Percentiles rank a stretch among this genome's conserved stretches.
phyloP scores from a whole-genome alignment of 352 stramenopile species.

The Phytophthora pluvialis region DNA sequence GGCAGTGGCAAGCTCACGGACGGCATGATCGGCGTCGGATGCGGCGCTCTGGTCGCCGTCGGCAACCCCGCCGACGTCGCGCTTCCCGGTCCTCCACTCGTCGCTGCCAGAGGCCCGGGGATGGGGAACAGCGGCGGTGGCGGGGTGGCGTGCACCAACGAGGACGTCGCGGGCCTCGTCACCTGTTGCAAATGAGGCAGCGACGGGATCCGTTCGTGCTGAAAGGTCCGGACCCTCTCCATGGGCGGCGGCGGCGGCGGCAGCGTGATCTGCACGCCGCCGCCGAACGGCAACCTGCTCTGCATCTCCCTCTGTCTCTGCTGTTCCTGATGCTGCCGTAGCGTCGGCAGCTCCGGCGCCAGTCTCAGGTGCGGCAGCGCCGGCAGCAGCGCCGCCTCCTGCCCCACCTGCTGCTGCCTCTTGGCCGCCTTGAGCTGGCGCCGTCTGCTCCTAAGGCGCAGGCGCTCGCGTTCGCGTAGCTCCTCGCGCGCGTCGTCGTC shows the following conservation, averaged over 20 bases:
- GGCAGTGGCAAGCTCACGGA: slow-evolving; percentile 41
- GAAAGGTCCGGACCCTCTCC: slow-evolving; percentile 26
- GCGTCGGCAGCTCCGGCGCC: slow-evolving; percentile 33
- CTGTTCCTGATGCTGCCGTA: slow-evolving; percentile 32
- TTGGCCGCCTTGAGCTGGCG: slow-evolving; percentile 22
- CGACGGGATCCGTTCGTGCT: slow-evolving; percentile 43
- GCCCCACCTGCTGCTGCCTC: slow-evolving; percentile 14
- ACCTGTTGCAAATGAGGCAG: slow-evolving; percentile 62
- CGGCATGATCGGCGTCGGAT: slow-evolving; percentile 36
- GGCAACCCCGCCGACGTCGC: slow-evolving; percentile 25
- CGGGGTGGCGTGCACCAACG: slow-evolving; percentile 44
- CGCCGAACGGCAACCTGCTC: slow-evolving; percentile 31
- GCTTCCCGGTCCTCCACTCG: slow-evolving; percentile 10
- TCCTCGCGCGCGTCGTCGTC: slow-evolving; percentile 46
- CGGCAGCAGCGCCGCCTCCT: neutral
- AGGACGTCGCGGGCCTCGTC: slow-evolving; percentile 54
- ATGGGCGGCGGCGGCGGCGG: slow-evolving; percentile 33
- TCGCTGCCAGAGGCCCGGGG: slow-evolving; percentile 22
- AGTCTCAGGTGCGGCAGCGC: slow-evolving; percentile 27
- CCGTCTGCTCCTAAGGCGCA: slow-evolving; percentile 49
- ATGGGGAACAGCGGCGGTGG: slow-evolving; percentile 41
- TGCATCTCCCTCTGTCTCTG: slow-evolving; percentile 31
- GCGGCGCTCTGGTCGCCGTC: slow-evolving; percentile 31
- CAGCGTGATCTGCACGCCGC: slow-evolving; percentile 46
- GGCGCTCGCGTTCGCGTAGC: slow-evolving; percentile 54